phyloP scores from a whole-genome alignment of 2,329 filamentous ascomycete genomes.

The Penicillium sp. region DNA sequence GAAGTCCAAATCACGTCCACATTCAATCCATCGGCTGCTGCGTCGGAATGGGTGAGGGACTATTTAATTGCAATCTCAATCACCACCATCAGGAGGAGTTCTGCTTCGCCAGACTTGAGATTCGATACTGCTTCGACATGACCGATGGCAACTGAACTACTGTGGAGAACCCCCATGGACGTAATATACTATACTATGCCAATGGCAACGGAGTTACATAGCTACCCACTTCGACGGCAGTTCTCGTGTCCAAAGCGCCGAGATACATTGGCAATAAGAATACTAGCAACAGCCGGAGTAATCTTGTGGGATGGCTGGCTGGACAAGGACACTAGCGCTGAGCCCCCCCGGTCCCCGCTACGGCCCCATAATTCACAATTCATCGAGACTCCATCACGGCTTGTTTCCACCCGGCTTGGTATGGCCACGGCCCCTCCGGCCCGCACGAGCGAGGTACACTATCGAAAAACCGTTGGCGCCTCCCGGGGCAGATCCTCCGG shows the following conservation, averaged over 20 bases:
- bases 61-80: too few species aligned
- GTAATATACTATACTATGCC: not conserved
- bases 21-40: not conserved
- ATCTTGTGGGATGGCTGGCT: not conserved
- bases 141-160: constrained; percentile 16
- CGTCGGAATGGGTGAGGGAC: not conserved
- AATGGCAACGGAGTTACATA: constrained; percentile 1
- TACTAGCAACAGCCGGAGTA: not conserved
- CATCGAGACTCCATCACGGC: not conserved
- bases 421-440: not conserved
- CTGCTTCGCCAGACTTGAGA: not conserved
- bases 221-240: not conserved
- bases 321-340: not conserved
- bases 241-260: not conserved
- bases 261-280: not conserved
- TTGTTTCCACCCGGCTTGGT: constrained; percentile 5
- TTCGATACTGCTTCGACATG: not conserved
- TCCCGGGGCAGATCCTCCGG: constrained; percentile 26
- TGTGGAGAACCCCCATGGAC: constrained; percentile 17
- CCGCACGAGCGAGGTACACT: not conserved
- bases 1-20: not conserved
- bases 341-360: not conserved
- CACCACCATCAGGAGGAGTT: not conserved
- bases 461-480: constrained; percentile 23
- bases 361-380: not conserved